Percentiles rank a stretch among this genome's conserved stretches.
Conservation (phyloP, 192 early-diverging fungal species). For the Lobosporangium transversale region DNA sequence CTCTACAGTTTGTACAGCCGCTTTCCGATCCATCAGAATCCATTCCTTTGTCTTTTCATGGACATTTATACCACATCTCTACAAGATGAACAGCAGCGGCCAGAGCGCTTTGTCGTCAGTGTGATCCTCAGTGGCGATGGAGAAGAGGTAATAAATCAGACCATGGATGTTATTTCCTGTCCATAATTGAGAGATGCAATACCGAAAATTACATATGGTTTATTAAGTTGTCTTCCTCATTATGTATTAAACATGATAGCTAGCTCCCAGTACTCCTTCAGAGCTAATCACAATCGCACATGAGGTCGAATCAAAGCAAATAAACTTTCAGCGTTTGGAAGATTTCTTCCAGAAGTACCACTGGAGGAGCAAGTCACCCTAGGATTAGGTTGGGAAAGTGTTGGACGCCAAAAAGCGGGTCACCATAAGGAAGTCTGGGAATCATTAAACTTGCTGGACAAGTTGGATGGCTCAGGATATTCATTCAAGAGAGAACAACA, state of each 20-base stretch:
- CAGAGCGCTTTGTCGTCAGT: conserved; percentile 45
- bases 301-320: conserved; percentile 22
- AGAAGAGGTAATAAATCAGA: conserved; percentile 23
- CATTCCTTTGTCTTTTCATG: conserved; percentile 42
- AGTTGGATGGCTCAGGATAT: neutral
- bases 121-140: conserved; percentile 45
- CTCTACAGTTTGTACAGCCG: conserved; percentile 49
- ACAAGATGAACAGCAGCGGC: conserved; percentile 23
- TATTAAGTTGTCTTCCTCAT: neutral
- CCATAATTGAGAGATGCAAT: too few species aligned
- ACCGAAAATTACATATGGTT: too few species aligned
- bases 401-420: neutral
- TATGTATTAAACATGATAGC: too few species aligned
- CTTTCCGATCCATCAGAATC: conserved; percentile 43
- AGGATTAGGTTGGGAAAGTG: conserved; percentile 28
- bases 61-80: conserved; percentile 34
- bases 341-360: conserved; percentile 22
- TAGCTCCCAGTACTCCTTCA: conserved; percentile 42
- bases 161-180: neutral
- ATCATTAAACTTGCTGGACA: conserved; percentile 5
- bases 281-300: conserved; percentile 42
- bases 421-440: conserved; percentile 12
- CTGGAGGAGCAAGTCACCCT: conserved; percentile 27
- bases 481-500: neutral
- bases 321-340: conserved; percentile 23